Percentiles rank a stretch among this genome's conserved stretches.
These are phyloP conservation scores for Polyrhizophydium stewartii DNA, from an alignment of 371 early-diverging fungal genomes.

Conservation along the genomic window DNA sequence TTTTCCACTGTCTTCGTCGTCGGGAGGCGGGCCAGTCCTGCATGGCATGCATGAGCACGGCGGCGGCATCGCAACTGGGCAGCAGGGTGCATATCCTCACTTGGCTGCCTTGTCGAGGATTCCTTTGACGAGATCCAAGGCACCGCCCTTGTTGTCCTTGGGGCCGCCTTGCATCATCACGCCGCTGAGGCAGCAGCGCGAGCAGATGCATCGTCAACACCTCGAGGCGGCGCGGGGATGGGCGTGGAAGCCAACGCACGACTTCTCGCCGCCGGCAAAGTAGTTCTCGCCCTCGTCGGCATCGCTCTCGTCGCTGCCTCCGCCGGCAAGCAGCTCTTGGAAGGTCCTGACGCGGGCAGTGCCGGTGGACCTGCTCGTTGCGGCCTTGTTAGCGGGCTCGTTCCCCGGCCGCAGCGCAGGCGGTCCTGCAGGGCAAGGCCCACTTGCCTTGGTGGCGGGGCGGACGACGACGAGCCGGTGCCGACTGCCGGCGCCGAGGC, in stretches of 20 bases:
- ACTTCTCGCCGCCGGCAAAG: slow-evolving; percentile 85
- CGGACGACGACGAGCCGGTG: no score
- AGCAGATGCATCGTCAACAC: no score
- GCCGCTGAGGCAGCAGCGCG: no score
- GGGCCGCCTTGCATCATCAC: slow-evolving; percentile 51
- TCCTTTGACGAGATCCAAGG: slow-evolving; percentile 62
- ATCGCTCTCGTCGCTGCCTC: slow-evolving; percentile 9
- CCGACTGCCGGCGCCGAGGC: no score
- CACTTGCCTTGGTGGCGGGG: no score
- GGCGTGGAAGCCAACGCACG: no score
- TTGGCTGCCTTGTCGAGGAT: slow-evolving; percentile 77
- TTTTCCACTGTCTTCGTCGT: no score
- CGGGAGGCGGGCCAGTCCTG: slow-evolving; percentile 53
- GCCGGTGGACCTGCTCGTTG: neutral
- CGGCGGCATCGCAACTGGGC: no score
- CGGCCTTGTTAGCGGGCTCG: neutral
- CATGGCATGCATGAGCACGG: neutral
- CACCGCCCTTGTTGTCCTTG: slow-evolving; percentile 44
- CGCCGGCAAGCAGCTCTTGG: slow-evolving; percentile 5
- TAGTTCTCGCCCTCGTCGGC: slow-evolving; percentile 56
- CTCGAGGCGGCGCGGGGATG: no score
- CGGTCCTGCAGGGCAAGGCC: no score
- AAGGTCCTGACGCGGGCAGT: slow-evolving; percentile 17
- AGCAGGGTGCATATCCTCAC: no score
- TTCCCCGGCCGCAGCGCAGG: no score